Evolutionary conservation across 2,329 filamentous ascomycete genomes (phyloP).

Genomic region (Alternaria sp.): DNA sequence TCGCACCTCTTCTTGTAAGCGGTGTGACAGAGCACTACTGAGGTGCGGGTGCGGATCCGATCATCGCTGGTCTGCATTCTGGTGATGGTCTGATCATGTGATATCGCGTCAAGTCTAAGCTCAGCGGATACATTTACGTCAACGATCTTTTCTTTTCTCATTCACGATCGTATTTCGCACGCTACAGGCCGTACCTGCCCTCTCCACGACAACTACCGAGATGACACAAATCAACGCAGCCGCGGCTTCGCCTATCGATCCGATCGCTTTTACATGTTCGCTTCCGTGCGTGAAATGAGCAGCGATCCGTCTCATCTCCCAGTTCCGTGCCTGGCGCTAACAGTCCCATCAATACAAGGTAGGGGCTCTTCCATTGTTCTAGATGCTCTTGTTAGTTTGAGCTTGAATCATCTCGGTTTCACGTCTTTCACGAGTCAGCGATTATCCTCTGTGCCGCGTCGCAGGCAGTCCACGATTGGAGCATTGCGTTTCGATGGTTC

Average conservation of each 20-base stretch:
- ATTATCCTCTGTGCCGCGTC: background rate
- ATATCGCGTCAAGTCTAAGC: conserved; percentile 16
- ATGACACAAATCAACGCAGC: background rate
- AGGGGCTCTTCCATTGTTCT: background rate
- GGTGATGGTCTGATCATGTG: conserved; percentile 17
- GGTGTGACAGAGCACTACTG: conserved; percentile 10
- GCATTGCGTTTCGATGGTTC: background rate
- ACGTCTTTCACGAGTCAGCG: background rate
- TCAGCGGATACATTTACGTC: conserved; percentile 10
- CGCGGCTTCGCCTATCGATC: conserved; percentile 7
- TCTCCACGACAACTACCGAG: background rate
- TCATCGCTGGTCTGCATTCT: conserved; percentile 5
- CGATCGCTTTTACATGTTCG: background rate
- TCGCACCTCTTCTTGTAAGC: conserved; percentile 8
- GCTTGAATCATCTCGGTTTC: background rate
- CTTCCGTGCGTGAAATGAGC: conserved; percentile 6
- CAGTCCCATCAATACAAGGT: background rate
- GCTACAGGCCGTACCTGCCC: background rate
- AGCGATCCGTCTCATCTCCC: conserved; percentile 9
- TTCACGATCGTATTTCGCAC: background rate
- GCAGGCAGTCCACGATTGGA: background rate
- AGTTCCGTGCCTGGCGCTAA: conserved; percentile 11
- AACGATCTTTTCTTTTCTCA: conserved; percentile 12
- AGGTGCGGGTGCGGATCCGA: conserved; percentile 8
- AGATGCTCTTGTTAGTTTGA: background rate